A percentile compares a stretch with the other conserved stretches of the same genome.
These are phyloP conservation scores for Mayamaea pseudoterrestris DNA, from an alignment of 108 stramenopile species.

Conservation along the genomic window DNA sequence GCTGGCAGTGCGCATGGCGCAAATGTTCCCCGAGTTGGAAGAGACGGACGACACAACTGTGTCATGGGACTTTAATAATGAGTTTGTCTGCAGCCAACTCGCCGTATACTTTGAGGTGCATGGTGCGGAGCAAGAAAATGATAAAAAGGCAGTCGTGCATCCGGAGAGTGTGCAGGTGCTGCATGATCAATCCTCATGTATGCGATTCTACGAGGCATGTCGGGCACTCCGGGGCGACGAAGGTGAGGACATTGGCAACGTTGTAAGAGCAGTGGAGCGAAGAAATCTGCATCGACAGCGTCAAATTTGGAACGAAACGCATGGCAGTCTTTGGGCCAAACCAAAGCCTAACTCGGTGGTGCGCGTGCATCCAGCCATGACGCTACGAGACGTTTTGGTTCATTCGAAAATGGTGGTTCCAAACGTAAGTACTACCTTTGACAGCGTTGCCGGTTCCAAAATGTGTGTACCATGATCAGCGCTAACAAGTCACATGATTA, in stretches of 20 bases:
- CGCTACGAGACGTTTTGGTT: slow-evolving; percentile 38
- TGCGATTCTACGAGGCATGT: slow-evolving; percentile 79
- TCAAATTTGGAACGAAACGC: slow-evolving; percentile 74
- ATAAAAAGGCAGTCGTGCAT: slow-evolving; percentile 62
- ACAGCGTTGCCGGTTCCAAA: no score
- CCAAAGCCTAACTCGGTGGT: slow-evolving; percentile 60
- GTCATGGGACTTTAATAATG: slow-evolving; percentile 82
- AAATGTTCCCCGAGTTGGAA: slow-evolving; percentile 81
- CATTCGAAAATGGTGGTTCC: slow-evolving; percentile 68
- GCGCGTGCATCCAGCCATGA: slow-evolving; percentile 73
- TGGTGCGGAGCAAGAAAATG: slow-evolving; percentile 7
- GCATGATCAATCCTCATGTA: slow-evolving; percentile 50
- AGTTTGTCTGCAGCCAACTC: slow-evolving; percentile 73
- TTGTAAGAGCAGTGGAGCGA: slow-evolving; percentile 59
- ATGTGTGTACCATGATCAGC: no score
- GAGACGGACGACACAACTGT: slow-evolving; percentile 40
- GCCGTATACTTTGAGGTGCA: slow-evolving; percentile 81
- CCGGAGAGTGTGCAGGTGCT: slow-evolving; percentile 66
- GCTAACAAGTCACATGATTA: no score
- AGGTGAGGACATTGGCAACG: slow-evolving; percentile 68
- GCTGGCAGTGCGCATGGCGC: slow-evolving; percentile 71
- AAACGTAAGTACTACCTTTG: slow-evolving; percentile 25
- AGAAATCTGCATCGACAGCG: slow-evolving; percentile 68
- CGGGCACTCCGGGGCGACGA: slow-evolving; percentile 83
- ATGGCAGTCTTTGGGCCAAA: slow-evolving; percentile 62